These are phyloP conservation scores for Alternaria sp. DNA, from an alignment of 2,329 filamentous ascomycete genomes.

Conservation along the genomic window DNA sequence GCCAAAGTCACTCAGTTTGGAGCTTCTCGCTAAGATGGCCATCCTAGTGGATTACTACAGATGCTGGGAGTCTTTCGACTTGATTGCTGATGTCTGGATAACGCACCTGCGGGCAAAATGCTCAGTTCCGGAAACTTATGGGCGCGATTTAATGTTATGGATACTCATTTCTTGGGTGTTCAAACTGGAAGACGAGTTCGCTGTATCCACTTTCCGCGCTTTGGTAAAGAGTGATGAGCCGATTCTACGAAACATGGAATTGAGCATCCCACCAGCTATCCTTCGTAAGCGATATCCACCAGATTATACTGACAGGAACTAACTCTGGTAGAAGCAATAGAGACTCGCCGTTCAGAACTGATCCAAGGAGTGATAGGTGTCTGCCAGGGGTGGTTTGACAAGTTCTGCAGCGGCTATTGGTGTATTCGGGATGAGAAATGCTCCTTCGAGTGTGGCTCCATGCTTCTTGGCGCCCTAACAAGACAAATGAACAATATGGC, in stretches of 20 bases:
- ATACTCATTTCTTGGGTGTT: constrained; percentile 34
- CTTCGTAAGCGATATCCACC: constrained; percentile 6
- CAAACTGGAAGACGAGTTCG: constrained; percentile 17
- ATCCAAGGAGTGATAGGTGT: neutral
- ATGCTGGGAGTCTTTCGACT: constrained; percentile 55
- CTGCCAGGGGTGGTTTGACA: neutral
- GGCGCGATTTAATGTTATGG: constrained; percentile 35
- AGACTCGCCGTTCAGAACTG: neutral
- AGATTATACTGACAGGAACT: neutral
- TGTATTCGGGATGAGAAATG: neutral
- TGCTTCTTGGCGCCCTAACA: constrained; percentile 29
- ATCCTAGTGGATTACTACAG: constrained; percentile 55
- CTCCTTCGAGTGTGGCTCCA: constrained; percentile 21
- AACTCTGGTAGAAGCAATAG: neutral
- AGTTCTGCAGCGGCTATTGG: neutral
- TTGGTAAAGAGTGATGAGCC: constrained; percentile 4
- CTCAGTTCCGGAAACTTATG: constrained; percentile 15
- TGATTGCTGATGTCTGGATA: constrained; percentile 56
- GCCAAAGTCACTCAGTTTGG: constrained; percentile 49
- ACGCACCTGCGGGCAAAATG: constrained; percentile 18
- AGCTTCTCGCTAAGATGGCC: constrained; percentile 57
- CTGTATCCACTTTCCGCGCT: constrained; percentile 11
- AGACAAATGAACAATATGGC: constrained; percentile 19
- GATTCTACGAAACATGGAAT: constrained; percentile 10
- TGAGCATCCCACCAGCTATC: constrained; percentile 18